phyloP scores from a whole-genome alignment of 257 asterid genomes.

The Rubia yunnanensis region DNA sequence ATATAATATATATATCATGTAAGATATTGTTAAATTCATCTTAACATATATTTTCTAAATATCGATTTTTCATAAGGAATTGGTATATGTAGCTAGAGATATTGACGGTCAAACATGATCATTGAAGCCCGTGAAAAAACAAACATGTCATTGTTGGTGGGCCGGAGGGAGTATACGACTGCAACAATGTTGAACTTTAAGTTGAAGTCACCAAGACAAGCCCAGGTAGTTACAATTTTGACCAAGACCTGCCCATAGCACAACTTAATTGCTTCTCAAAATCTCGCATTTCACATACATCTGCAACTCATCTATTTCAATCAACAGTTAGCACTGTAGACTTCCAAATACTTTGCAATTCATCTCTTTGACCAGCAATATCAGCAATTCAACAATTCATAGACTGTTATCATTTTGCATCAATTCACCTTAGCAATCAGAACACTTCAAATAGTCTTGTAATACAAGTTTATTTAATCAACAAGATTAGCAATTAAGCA shows the following conservation, averaged over 20 bases:
- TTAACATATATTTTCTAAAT: no score
- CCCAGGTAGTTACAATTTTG: not conserved
- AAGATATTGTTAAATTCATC: no score
- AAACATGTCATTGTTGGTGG: no score
- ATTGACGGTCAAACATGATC: no score
- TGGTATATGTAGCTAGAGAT: no score
- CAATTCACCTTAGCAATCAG: not conserved
- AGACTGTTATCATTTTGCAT: not conserved
- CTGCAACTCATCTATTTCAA: not conserved
- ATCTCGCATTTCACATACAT: not conserved
- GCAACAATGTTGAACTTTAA: not conserved
- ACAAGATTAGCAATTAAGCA: not conserved
- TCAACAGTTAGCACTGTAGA: not conserved
- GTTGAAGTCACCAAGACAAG: not conserved
- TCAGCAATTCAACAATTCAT: not conserved
- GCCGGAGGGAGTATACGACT: no score
- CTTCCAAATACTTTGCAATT: not conserved
- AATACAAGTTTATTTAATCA: not conserved
- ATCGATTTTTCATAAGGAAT: no score
- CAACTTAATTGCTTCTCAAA: not conserved
- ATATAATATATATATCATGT: no score
- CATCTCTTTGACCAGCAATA: not conserved
- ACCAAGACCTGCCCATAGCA: not conserved
- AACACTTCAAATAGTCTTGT: not conserved
- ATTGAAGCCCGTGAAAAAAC: no score